These are phyloP conservation scores for Lactarius trivialis DNA, from an alignment of 768 basidiomycete genomes.

Conservation along the genomic window DNA sequence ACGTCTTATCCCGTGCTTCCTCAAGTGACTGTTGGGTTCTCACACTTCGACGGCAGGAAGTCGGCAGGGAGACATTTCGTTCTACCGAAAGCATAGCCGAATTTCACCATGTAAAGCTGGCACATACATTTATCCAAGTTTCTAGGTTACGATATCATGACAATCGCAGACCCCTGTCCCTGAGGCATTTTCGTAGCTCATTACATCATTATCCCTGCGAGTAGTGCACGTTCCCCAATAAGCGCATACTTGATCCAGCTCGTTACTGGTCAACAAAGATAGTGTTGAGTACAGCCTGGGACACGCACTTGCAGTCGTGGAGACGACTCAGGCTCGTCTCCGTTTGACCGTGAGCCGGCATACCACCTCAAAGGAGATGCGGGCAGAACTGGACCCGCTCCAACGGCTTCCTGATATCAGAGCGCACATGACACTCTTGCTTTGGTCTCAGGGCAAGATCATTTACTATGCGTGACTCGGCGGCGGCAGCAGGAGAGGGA, in stretches of 20 bases:
- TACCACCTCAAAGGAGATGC: neutral
- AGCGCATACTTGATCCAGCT: neutral
- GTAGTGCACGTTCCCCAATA: neutral
- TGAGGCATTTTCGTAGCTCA: neutral
- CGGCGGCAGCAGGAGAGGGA: neutral
- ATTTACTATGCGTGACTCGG: neutral
- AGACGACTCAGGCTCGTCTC: conserved; percentile 57
- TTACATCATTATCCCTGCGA: neutral
- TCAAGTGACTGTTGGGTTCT: neutral
- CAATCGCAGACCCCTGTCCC: neutral
- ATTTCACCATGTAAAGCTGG: neutral
- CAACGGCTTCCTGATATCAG: conserved; percentile 9
- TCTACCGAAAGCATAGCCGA: neutral
- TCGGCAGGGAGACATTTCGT: too few relatives aligned
- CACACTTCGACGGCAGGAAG: neutral
- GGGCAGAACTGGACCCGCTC: conserved; percentile 2
- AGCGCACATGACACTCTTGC: conserved; percentile 6
- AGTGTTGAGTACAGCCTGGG: conserved; percentile 54
- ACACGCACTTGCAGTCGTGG: conserved; percentile 59
- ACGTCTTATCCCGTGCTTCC: neutral
- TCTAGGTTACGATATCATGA: neutral
- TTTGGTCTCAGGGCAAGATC: conserved; percentile 10
- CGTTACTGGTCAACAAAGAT: conserved; percentile 39
- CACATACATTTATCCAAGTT: neutral
- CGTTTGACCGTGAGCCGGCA: neutral